Evolutionary conservation across 129 eudicot genomes (phyloP).

Genomic region (Sambucus nigra): DNA sequence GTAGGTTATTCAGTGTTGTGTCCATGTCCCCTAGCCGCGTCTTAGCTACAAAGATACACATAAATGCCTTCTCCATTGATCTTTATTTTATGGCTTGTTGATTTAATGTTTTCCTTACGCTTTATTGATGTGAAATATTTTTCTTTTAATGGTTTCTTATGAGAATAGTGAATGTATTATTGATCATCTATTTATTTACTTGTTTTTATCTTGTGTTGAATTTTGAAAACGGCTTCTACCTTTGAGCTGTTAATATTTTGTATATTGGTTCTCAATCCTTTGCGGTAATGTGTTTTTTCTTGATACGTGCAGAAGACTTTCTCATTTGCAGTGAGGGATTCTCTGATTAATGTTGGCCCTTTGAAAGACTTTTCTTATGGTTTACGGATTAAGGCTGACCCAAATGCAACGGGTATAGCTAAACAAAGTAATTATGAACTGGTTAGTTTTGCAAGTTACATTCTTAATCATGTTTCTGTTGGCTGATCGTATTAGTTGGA

Average conservation of each 20-base stretch:
- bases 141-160: neutral
- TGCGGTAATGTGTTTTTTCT: neutral
- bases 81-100: neutral
- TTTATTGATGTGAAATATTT: too few species aligned
- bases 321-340: conserved; percentile 93
- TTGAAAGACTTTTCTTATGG: conserved; percentile 89
- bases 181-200: neutral
- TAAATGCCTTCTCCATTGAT: neutral
- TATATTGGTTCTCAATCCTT: neutral
- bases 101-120: neutral
- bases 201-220: neutral
- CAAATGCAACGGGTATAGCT: conserved; percentile 66
- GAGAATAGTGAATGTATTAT: neutral
- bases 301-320: conserved; percentile 65
- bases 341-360: conserved; percentile 87
- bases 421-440: conserved; percentile 95
- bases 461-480: conserved; percentile 12
- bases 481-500: conserved; percentile 7
- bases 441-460: conserved; percentile 40
- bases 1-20: too few species aligned
- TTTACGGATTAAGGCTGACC: conserved; percentile 80
- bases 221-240: neutral
- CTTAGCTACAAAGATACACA: too few species aligned
- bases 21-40: too few species aligned
- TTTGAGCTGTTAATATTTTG: neutral